These are phyloP conservation scores for Dentipellis fragilis DNA, from an alignment of 768 basidiomycete species.

Conservation along the genomic window DNA sequence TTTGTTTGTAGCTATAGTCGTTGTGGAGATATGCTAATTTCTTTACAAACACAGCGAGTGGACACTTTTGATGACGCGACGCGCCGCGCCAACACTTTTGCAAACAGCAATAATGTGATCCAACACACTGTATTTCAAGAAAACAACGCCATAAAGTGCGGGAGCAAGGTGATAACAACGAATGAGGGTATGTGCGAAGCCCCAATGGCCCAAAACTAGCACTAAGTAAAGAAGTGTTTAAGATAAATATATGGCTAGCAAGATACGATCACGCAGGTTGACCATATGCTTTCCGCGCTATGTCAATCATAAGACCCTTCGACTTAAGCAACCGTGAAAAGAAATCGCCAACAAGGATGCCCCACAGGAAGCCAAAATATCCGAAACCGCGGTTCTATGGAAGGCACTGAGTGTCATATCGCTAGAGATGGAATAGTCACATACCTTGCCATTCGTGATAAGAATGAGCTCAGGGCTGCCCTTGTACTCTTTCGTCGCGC, in stretches of 20 bases:
- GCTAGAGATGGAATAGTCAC: not conserved
- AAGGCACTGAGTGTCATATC: too few relatives aligned
- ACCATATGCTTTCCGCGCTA: not conserved
- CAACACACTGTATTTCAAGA: not conserved
- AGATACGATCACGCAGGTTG: not conserved
- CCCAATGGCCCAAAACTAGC: not conserved
- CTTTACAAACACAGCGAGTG: too few relatives aligned
- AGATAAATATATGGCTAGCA: not conserved
- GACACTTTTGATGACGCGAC: too few relatives aligned
- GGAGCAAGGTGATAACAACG: not conserved
- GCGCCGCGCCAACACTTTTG: too few relatives aligned
- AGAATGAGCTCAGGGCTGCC: conserved; percentile 44
- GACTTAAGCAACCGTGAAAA: not conserved
- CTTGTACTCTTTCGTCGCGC: conserved; percentile 32
- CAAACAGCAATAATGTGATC: not conserved
- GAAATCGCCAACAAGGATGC: not conserved
- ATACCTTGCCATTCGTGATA: conserved; percentile 12
- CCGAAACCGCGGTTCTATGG: not conserved
- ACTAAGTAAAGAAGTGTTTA: not conserved
- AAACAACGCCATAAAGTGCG: not conserved
- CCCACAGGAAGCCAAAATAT: not conserved
- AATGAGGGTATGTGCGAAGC: not conserved
- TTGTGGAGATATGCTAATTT: too few relatives aligned
- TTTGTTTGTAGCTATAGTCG: too few relatives aligned
- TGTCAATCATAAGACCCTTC: not conserved